phyloP scores from a whole-genome alignment of 257 asterid species.

The Linderniella brevidens region DNA sequence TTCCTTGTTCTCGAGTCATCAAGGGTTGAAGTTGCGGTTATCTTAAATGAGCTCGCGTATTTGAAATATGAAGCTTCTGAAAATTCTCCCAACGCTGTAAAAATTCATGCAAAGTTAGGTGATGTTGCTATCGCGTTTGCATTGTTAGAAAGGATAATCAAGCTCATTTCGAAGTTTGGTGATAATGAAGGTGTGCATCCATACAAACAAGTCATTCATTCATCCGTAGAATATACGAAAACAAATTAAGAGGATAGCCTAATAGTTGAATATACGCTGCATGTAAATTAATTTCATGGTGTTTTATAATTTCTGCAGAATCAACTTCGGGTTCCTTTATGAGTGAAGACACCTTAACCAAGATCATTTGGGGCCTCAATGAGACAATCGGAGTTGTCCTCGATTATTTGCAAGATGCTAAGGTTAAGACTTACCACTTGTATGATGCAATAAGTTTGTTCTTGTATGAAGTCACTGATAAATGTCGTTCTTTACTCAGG shows the following conservation, averaged over 20 bases:
- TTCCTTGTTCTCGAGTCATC: conserved; percentile 81
- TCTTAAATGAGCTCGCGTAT: conserved; percentile 73
- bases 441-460: conserved; percentile 3
- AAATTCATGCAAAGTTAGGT: conserved; percentile 30
- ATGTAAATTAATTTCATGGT: too few relatives aligned
- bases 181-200: conserved; percentile 42
- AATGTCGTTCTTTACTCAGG: conserved; percentile 26
- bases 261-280: too few relatives aligned
- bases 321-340: conserved; percentile 23
- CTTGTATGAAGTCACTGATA: conserved; percentile 7
- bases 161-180: conserved; percentile 45
- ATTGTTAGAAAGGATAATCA: conserved; percentile 73
- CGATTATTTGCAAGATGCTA: conserved; percentile 78
- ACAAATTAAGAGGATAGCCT: too few relatives aligned
- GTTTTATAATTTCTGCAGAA: conserved; percentile 23
- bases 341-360: conserved; percentile 37
- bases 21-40: conserved; percentile 83
- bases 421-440: conserved; percentile 23
- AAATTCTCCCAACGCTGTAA: conserved; percentile 29
- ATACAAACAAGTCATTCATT: too few relatives aligned
- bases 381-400: conserved; percentile 57
- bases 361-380: conserved; percentile 58
- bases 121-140: conserved; percentile 63
- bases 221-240: too few relatives aligned
- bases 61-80: conserved; percentile 56